Percentiles rank a stretch among this genome's conserved stretches.
These are phyloP conservation scores for Xylariomycetidae sp. DNA, from an alignment of 2,329 filamentous ascomycete genomes.

Conservation along the genomic window DNA sequence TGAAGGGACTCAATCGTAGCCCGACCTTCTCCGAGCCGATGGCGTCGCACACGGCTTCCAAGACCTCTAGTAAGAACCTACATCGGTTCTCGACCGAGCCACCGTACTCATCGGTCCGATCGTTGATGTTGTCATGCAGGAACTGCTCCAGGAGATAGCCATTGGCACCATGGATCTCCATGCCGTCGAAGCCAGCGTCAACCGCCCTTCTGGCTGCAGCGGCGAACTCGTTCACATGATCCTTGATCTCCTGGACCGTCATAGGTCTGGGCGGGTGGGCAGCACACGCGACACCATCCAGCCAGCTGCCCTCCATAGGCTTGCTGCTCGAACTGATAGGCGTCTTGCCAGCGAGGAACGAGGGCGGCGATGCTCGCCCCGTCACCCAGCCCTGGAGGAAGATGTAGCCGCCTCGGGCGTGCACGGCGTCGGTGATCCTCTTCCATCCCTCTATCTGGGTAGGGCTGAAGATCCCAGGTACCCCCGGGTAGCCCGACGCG, in stretches of 20 bases:
- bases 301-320: constrained; percentile 26
- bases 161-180: constrained; percentile 46
- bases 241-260: constrained; percentile 58
- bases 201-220: constrained; percentile 49
- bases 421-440: constrained; percentile 50
- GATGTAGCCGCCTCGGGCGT: constrained; percentile 51
- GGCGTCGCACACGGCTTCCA: constrained; percentile 16
- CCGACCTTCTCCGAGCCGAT: constrained; percentile 18
- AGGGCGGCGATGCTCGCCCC: constrained; percentile 41
- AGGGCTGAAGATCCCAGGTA: constrained; percentile 47
- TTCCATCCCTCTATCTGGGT: constrained; percentile 51
- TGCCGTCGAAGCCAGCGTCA: constrained; percentile 55
- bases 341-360: constrained; percentile 12
- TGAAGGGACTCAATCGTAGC: constrained; percentile 19
- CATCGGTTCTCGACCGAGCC: constrained; percentile 20
- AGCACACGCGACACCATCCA: constrained; percentile 22
- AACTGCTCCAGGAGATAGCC: constrained; percentile 56
- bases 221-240: constrained; percentile 55
- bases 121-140: constrained; percentile 28
- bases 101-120: constrained; percentile 21
- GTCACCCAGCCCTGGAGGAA: constrained; percentile 55
- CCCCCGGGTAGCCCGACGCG: constrained; percentile 39
- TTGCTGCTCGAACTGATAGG: constrained; percentile 19
- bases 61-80: constrained; percentile 18
- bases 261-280: constrained; percentile 49